Evolutionary conservation across 2,329 filamentous ascomycete genomes (phyloP).

Genomic region (Penicillium sclerotigenum): DNA sequence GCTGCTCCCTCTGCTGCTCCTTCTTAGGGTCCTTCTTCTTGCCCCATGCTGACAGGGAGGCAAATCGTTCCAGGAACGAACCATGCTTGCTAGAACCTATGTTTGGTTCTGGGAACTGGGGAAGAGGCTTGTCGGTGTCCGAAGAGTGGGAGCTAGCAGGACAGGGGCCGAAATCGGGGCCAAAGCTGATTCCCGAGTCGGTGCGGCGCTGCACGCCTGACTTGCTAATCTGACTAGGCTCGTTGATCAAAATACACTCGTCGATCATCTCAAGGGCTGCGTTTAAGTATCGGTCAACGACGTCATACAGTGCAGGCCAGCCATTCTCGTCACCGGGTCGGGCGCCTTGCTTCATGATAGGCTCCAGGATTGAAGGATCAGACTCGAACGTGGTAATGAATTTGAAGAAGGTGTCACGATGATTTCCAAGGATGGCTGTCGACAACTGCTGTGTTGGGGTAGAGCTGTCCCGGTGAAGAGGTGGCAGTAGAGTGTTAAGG

Average conservation of each 20-base stretch:
- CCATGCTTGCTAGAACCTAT: conserved; percentile 32
- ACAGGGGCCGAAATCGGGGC: conserved; percentile 44
- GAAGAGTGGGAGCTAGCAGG: conserved; percentile 28
- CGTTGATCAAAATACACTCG: conserved; percentile 53
- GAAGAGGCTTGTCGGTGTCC: conserved; percentile 41
- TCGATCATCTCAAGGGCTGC: conserved; percentile 60
- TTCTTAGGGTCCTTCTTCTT: conserved; percentile 21
- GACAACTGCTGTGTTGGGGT: conserved; percentile 54
- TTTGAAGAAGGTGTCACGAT: conserved; percentile 61
- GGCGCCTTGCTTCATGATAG: conserved; percentile 54
- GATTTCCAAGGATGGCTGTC: conserved; percentile 50
- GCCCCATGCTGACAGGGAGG: conserved; percentile 22
- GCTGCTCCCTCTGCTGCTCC: neutral
- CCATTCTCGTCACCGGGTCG: conserved; percentile 52
- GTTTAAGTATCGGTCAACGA: conserved; percentile 58
- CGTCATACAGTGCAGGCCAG: conserved; percentile 51
- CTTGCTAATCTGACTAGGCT: conserved; percentile 37
- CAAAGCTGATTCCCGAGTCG: conserved; percentile 63
- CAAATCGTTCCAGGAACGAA: conserved; percentile 59
- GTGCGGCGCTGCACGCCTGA: conserved; percentile 32
- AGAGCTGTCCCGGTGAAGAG: conserved; percentile 44
- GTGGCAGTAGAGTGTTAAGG: conserved; percentile 66
- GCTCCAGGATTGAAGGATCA: conserved; percentile 51
- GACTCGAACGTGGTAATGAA: conserved; percentile 59
- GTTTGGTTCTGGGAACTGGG: conserved; percentile 32